phyloP scores from a whole-genome alignment of 1,284 basidiomycete species.

The Irpex sp. region DNA sequence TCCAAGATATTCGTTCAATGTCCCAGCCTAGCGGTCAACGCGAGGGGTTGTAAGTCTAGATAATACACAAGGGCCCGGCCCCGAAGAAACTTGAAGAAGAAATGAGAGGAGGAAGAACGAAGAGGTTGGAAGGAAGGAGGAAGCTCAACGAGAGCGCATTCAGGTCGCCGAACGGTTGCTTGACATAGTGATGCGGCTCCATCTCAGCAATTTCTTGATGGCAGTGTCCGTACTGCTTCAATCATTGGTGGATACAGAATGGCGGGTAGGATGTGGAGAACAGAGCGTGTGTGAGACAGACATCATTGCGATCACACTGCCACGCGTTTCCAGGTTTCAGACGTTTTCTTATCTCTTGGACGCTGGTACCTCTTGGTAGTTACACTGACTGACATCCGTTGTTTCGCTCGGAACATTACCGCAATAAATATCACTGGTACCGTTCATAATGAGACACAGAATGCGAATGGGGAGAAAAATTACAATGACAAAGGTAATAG shows the following conservation, averaged over 20 bases:
- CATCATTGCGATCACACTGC: not conserved
- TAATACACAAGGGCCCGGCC: slow-evolving; percentile 7
- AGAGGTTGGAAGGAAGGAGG: not conserved
- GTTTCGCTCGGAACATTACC: too few relatives aligned
- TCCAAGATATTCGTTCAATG: not conserved
- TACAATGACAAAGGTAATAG: too few relatives aligned
- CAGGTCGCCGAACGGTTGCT: too few relatives aligned
- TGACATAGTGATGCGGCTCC: not conserved
- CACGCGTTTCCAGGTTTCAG: not conserved
- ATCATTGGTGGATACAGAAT: not conserved
- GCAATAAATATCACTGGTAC: too few relatives aligned
- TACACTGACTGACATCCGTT: too few relatives aligned
- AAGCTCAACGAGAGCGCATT: not conserved
- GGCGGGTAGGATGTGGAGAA: not conserved
- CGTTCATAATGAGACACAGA: too few relatives aligned
- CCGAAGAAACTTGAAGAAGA: not conserved
- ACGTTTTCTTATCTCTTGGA: not conserved
- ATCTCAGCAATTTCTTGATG: not conserved
- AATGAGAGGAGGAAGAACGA: not conserved
- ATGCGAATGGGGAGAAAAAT: too few relatives aligned
- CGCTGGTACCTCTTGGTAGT: too few relatives aligned
- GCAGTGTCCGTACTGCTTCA: not conserved
- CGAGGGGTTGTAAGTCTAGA: not conserved
- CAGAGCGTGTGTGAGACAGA: not conserved
- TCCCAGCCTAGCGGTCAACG: not conserved